Evolutionary conservation across 805 yeast genomes (phyloP), one percentile per base, ranked within the genome.

Genomic region (Jamesozyma lodderae): DNA sequence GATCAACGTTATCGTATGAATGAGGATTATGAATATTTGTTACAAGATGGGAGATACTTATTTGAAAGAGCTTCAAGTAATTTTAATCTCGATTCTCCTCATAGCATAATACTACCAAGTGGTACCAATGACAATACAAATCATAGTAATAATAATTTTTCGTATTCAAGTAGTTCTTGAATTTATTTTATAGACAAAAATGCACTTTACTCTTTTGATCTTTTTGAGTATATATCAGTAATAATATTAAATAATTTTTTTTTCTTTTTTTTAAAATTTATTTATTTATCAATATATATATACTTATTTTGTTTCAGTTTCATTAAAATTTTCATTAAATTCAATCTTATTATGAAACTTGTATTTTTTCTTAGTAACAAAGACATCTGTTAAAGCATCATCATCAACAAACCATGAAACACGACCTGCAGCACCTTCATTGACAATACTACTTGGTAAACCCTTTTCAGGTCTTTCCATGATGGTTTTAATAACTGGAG

Each of bases 381-480:
- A 75, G 35, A 83, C 83, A 54, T 86, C 95, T 33, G 77, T 73
- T 51, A 85, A 74, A 2, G 96, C 96, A 48, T 80, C 95, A 52
- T 86, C 84, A 59, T 90, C 98, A 25, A 90, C 96, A 67, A 90
- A 90, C 98, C 98, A 90, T 6, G 88, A 76, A 4, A 90, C 95
- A 62, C 82, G 81, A 13, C 96, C 96, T 1, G 95, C 95, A n/a
- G 96, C 95, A 22, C 84, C 83, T 62, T 87, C 96, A 57, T 88
- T 88, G 39, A 90, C 95, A 41, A 90, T 81, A 43, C 92, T 79
- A 44, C 92, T 82, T 26, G 98, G 98, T 42, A 90, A 71, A 1
- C 95, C 96, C 67, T 87, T 87, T 57, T 92, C 97, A 3, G 96
- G 96, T 56, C 96, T 75, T 65, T 90, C 97, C 86, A 90, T 82